Evolutionary conservation across 2,329 filamentous ascomycete genomes (phyloP).

Genomic region (Bipolaris victoriae): DNA sequence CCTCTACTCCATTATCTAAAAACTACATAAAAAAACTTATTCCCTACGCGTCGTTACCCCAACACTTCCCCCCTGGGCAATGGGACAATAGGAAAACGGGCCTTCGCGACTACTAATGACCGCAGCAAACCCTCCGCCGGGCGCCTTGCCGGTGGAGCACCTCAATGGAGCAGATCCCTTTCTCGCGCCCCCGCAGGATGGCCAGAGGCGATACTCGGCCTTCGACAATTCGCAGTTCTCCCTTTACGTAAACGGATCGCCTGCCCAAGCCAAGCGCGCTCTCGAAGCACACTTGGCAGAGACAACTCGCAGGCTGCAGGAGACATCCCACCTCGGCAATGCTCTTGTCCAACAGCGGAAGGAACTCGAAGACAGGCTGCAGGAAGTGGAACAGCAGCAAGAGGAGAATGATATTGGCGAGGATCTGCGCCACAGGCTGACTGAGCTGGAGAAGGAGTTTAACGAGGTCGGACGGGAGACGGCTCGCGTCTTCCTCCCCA

Average conservation of each 20-base stretch:
- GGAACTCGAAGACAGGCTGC: slow-evolving; percentile 79
- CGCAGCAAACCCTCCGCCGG: slow-evolving; percentile 50
- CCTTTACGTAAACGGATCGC: slow-evolving; percentile 76
- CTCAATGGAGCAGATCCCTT: slow-evolving; percentile 55
- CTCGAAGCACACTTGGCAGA: slow-evolving; percentile 91
- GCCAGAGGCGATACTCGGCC: slow-evolving; percentile 71
- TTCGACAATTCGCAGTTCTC: slow-evolving; percentile 84
- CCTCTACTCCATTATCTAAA: slow-evolving; percentile 5
- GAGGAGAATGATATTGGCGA: slow-evolving; percentile 75
- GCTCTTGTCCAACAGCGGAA: slow-evolving; percentile 86
- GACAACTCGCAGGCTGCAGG: slow-evolving; percentile 87
- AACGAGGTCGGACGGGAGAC: slow-evolving; percentile 91
- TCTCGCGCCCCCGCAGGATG: slow-evolving; percentile 43
- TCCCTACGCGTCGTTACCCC: slow-evolving; percentile 5
- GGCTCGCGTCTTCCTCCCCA: slow-evolving; percentile 86
- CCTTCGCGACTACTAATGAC: slow-evolving; percentile 46
- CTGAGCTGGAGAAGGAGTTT: slow-evolving; percentile 91
- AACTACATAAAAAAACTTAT: not conserved
- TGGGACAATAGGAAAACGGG: slow-evolving; percentile 34
- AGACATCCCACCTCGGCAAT: slow-evolving; percentile 87
- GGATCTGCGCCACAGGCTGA: slow-evolving; percentile 80
- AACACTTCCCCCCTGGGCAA: slow-evolving; percentile 24
- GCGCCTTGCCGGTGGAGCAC: slow-evolving; percentile 50
- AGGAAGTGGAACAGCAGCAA: slow-evolving; percentile 80
- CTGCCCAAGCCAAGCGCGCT: slow-evolving; percentile 84